Conservation (phyloP, 2,329 filamentous ascomycete species). For the Trichoderma endophyticum region DNA sequence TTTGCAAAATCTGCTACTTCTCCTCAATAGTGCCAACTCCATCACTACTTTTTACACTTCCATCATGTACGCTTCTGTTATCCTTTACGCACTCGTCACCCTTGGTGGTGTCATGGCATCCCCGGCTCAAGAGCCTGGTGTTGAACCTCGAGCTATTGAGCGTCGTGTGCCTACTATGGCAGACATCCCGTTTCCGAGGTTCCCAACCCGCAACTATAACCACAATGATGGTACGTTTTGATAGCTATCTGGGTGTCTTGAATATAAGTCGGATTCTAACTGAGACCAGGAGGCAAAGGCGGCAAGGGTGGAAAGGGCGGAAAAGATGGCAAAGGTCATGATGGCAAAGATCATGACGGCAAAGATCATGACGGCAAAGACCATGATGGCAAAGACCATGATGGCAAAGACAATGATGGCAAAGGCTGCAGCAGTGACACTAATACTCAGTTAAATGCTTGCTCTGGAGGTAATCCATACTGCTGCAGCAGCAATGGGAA, state of each 20-base stretch:
- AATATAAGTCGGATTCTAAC: background rate
- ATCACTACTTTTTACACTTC: background rate
- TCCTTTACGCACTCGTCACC: background rate
- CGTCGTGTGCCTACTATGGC: background rate
- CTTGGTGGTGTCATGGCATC: background rate
- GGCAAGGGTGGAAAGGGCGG: background rate
- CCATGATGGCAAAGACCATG: too few relatives aligned
- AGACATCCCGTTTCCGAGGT: background rate
- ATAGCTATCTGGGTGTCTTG: background rate
- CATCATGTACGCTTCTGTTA: background rate
- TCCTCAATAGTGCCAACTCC: background rate
- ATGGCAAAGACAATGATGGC: background rate
- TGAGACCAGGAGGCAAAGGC: background rate
- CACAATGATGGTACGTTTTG: background rate
- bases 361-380: too few relatives aligned
- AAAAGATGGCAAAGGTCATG: too few relatives aligned
- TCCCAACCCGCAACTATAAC: background rate
- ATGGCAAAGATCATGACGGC: too few relatives aligned
- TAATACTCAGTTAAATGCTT: background rate
- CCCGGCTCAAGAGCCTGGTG: background rate
- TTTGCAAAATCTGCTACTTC: background rate
- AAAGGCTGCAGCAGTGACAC: background rate
- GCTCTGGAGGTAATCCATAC: background rate
- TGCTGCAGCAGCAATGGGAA: background rate
- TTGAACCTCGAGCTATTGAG: background rate